Evolutionary conservation across 2,329 filamentous ascomycete genomes (phyloP).

Genomic region (Penicillium oxalicum): DNA sequence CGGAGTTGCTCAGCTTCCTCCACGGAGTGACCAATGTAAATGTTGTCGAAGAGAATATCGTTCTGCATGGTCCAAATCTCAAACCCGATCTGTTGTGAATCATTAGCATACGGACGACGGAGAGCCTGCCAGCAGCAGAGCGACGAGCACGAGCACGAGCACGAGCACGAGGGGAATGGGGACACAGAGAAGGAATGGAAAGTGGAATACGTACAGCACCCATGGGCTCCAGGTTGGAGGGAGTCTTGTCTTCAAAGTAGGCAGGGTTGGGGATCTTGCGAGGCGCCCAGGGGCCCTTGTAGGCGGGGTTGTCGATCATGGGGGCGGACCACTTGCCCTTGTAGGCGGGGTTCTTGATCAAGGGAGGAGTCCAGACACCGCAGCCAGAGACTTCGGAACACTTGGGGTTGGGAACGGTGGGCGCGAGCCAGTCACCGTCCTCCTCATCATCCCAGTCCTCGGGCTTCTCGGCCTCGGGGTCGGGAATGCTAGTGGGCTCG

Average conservation of each 20-base stretch:
- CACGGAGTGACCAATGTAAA: slow-evolving; percentile 97
- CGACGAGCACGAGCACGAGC: no score
- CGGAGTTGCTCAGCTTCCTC: slow-evolving; percentile 87
- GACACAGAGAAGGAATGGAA: neutral
- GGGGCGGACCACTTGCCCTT: slow-evolving; percentile 98
- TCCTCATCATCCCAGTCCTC: slow-evolving; percentile 99
- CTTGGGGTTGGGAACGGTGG: slow-evolving; percentile 90
- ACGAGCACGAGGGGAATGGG: neutral
- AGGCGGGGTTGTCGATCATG: slow-evolving; percentile 91
- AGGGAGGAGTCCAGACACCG: slow-evolving; percentile 83
- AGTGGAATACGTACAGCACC: slow-evolving; percentile 42
- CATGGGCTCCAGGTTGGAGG: slow-evolving; percentile 95
- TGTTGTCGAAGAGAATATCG: slow-evolving; percentile 98
- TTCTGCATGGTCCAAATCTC: slow-evolving; percentile 99
- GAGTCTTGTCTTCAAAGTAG: slow-evolving; percentile 96
- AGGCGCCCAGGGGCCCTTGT: slow-evolving; percentile 94
- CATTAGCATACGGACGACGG: neutral
- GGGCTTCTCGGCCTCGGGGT: slow-evolving; percentile 94
- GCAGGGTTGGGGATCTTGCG: slow-evolving; percentile 95
- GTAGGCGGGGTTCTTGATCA: slow-evolving; percentile 92
- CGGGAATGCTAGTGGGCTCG: slow-evolving; percentile 74
- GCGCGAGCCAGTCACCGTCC: slow-evolving; percentile 93
- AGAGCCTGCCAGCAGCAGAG: no score
- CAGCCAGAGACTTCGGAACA: slow-evolving; percentile 90
- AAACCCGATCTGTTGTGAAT: slow-evolving; percentile 63